Base-by-base conservation (phyloP, 108 stramenopile species). In the Nitzschia sp. region DNA sequence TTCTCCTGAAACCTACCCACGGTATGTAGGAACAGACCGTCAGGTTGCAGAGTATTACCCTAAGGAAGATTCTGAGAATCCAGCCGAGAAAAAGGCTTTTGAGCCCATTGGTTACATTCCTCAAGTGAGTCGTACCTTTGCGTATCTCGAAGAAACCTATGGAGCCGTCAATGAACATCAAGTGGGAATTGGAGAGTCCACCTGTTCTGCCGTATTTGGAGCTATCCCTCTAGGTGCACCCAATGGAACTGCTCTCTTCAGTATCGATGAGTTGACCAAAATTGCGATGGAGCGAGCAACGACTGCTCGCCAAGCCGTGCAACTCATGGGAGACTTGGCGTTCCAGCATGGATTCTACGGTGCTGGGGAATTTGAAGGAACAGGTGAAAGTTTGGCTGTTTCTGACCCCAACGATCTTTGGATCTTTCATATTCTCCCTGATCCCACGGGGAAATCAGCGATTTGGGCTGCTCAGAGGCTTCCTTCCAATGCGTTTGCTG, bases 381-480 rank as follows among this genome's bases (percentile, higher is more conserved):
- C 77, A 0, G 89, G 85, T 10, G 93, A 95, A 72, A 74, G 79
- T 25, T 65, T 95, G 40, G 83, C 75, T 1, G 82, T 94, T 8
- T 71, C 72, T 7, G 93, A 95, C 61, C 41, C 72, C 3, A 41
- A 73, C 0, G 89, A 91, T 53, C 91, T 77, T 2, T 95, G 90
- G 89, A 76, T 95, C 3, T 89, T 95, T 71, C 93, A 95, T 63
- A 79, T 95, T 37, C 54, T 87, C 15, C 81, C 91, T 19, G 93
- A 95, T 71, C 83, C 87, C 34, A 89, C 93, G 14, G 85, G 86
- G 9, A 66, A 59, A 38, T 77, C 76, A 14, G 91, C 91, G 10
- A 80, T 95, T 53, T 95, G 93, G 93, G 87, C 74, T 3, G 93
- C 93, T n/a, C 89, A 91, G 69, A 58, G 77, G 26, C 76, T 94